Conservation (phyloP, 2,329 filamentous ascomycete genomes). For the Metarhizium sp. region DNA sequence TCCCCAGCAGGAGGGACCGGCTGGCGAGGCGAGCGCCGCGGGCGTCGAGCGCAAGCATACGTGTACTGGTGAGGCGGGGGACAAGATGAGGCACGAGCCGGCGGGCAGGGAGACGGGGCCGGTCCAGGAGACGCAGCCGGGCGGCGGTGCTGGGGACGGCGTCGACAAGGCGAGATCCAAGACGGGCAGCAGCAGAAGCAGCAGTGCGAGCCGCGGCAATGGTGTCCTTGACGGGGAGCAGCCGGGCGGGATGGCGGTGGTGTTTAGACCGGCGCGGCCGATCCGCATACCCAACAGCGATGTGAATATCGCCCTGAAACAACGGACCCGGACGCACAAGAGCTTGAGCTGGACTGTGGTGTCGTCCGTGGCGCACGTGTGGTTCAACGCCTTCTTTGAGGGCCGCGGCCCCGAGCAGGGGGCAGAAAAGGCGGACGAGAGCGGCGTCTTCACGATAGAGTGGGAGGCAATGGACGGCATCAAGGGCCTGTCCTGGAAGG, state of each 20-base stretch:
- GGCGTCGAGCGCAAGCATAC: not conserved
- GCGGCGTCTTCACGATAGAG: conserved; percentile 50
- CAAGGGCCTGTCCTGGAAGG: conserved; percentile 79
- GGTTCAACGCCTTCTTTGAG: conserved; percentile 96
- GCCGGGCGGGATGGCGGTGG: conserved; percentile 59
- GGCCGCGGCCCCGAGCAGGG: conserved; percentile 61
- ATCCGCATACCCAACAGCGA: conserved; percentile 73
- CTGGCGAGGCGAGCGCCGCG: conserved; percentile 16
- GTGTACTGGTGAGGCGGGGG: not conserved
- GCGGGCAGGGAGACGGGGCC: conserved; percentile 23
- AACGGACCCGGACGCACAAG: conserved; percentile 69
- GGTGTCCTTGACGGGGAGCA: conserved; percentile 28
- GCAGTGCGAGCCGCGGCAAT: conserved; percentile 7
- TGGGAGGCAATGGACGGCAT: conserved; percentile 81
- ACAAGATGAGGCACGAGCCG: conserved; percentile 12
- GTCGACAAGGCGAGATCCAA: conserved; percentile 14
- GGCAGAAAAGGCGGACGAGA: conserved; percentile 52
- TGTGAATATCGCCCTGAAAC: conserved; percentile 82
- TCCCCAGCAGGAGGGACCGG: conserved; percentile 24
- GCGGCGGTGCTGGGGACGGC: conserved; percentile 11
- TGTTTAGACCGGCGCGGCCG: conserved; percentile 62
- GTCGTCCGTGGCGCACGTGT: conserved; percentile 86
- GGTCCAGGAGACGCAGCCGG: conserved; percentile 21
- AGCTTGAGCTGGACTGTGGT: conserved; percentile 81
- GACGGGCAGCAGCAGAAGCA: conserved; percentile 7